These are phyloP conservation scores for Aspergillus hortae DNA, from an alignment of 2,329 filamentous ascomycete species.

Conservation along the genomic window DNA sequence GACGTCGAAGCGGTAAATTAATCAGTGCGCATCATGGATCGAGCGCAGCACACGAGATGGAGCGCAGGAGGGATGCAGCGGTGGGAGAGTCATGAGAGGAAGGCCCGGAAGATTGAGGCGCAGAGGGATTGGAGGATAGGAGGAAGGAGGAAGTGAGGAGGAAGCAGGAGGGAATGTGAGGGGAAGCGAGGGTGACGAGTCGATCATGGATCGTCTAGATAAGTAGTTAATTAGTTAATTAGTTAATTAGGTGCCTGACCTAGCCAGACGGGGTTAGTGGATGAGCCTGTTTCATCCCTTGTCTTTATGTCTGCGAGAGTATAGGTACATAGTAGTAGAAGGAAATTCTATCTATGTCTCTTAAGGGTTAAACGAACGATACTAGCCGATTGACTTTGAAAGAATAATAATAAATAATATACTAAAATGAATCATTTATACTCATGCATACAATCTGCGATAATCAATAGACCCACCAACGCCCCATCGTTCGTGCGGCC, in stretches of 20 bases:
- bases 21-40: slow-evolving; percentile 23
- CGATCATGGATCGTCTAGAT: neutral
- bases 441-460: too few species aligned
- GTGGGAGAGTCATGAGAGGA: slow-evolving; percentile 13
- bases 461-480: too few species aligned
- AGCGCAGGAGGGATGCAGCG: slow-evolving; percentile 14
- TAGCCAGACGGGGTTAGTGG: too few species aligned
- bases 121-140: slow-evolving; percentile 14
- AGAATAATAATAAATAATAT: too few species aligned
- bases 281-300: neutral
- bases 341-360: too few species aligned
- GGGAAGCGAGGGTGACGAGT: neutral
- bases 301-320: neutral
- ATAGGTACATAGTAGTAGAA: too few species aligned
- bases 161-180: neutral
- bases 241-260: neutral
- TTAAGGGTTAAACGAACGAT: too few species aligned
- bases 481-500: too few species aligned
- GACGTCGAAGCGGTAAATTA: slow-evolving; percentile 9
- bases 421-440: too few species aligned
- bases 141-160: slow-evolving; percentile 7
- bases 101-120: slow-evolving; percentile 6
- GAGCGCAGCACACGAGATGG: slow-evolving; percentile 20
- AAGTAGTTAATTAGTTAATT: too few species aligned
- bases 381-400: too few species aligned